These are phyloP conservation scores for Ceratocystis harringtonii DNA, from an alignment of 2,329 filamentous ascomycete species.

Conservation along the genomic window DNA sequence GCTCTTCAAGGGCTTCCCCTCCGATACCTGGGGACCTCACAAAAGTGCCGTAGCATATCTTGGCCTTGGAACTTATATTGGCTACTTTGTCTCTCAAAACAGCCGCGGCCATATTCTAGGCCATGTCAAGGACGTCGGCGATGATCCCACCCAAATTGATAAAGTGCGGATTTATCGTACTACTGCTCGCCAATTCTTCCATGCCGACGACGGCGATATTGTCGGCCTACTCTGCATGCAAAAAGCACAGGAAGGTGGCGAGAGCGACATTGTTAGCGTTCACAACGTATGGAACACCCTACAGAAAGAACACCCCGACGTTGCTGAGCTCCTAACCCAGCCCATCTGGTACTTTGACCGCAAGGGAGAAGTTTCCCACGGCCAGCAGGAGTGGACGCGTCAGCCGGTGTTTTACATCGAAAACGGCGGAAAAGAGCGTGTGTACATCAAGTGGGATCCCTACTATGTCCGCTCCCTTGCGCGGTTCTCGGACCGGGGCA, in stretches of 20 bases:
- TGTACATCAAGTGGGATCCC: constrained; percentile 69
- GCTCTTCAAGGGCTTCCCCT: constrained; percentile 74
- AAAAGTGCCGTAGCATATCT: constrained; percentile 85
- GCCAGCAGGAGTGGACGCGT: constrained; percentile 59
- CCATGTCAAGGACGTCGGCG: constrained; percentile 78
- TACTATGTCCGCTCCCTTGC: constrained; percentile 68
- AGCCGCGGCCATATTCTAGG: constrained; percentile 71
- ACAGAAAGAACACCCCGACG: constrained; percentile 59
- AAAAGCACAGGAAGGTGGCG: constrained; percentile 63
- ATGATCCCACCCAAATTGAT: constrained; percentile 62
- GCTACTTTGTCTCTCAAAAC: constrained; percentile 81
- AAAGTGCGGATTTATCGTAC: constrained; percentile 84
- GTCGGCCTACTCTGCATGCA: constrained; percentile 73
- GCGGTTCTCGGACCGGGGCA: constrained; percentile 56
- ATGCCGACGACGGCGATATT: constrained; percentile 68
- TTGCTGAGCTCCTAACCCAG: constrained; percentile 57
- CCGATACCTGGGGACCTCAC: constrained; percentile 56
- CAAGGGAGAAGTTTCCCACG: constrained; percentile 65
- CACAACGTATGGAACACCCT: constrained; percentile 74
- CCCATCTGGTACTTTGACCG: constrained; percentile 88
- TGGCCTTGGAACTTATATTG: constrained; percentile 71
- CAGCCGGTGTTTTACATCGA: constrained; percentile 66
- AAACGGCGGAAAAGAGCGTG: constrained; percentile 40
- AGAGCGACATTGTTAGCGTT: constrained; percentile 64
- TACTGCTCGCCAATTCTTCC: constrained; percentile 42